Base-by-base conservation (phyloP, 331 rosid species). In the Quercus tomentella region DNA sequence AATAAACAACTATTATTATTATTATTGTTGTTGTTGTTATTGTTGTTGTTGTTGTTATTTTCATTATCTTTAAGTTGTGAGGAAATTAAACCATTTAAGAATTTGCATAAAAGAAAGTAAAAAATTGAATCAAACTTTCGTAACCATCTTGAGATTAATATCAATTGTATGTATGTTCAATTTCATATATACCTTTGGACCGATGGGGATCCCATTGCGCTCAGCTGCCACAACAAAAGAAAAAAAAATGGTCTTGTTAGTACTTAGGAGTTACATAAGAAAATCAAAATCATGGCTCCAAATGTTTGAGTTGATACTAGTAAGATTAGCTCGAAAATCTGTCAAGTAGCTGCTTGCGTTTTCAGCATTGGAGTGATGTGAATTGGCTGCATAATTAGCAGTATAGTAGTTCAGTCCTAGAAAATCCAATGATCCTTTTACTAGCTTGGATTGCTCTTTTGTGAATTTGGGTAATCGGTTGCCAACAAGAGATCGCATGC, bases 371-470 rank as follows among this genome's bases (percentile, higher is more conserved):
- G 23, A 23, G 4, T 30, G 30, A 45, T 74, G 49, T 76, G 70
- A 56, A 77, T 82, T 26, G 28, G 88, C 79, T 56, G 79, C 90
- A 21, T 79, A 87, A 49, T 62, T 43, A 23, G 84, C 1, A 1
- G 85, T 79, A 76, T 87, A 87, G 28, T 84, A 87, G 79, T 84
- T 87, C 21, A 87, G 11, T 79, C 86, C 84, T 25, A 87, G 14
- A 28, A 84, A 87, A 69, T 84, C 90, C 70, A 82, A 87, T 55
- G 90, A 82, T 4, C 84, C 81, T 9, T 7, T 70, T 26, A 87
- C 74, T 7, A 25, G 45, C 21, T 63, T 73, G 11, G 81, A 45
- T 82, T 87, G 77, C 61, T 87, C 72, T 77, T 69, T 4, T 0
- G 81, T 76, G 75, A 87, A 84, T 4, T 73, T 82, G 8, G 83